phyloP scores from a whole-genome alignment of 306 rosid species.

The Inga laurina region DNA sequence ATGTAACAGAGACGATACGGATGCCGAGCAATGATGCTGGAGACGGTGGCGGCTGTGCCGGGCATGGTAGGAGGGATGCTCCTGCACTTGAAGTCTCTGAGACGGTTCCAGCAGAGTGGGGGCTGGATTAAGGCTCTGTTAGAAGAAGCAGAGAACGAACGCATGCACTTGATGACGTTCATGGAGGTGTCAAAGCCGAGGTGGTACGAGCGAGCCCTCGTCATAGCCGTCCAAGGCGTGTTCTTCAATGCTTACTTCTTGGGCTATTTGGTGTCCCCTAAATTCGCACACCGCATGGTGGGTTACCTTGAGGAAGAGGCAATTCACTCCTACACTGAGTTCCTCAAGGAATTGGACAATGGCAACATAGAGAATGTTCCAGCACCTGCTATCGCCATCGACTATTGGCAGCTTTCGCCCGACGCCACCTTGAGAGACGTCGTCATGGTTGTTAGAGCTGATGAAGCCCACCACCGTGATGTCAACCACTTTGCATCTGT shows the following conservation, averaged over 20 bases:
- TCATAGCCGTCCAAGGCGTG: constrained; percentile 68
- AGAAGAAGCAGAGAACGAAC: constrained; percentile 83
- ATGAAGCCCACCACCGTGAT: constrained; percentile 85
- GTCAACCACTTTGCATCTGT: constrained; percentile 87
- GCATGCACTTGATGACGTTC: constrained; percentile 85
- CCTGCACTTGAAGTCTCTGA: constrained; percentile 62
- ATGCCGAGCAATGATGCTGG: constrained; percentile 88
- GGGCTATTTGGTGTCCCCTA: constrained; percentile 68
- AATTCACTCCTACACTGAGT: constrained; percentile 76
- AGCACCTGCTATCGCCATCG: constrained; percentile 78
- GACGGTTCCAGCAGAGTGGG: constrained; percentile 74
- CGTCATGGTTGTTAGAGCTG: constrained; percentile 69
- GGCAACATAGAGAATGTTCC: constrained; percentile 74
- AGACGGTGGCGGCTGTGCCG: constrained; percentile 85
- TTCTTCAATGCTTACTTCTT: constrained; percentile 78
- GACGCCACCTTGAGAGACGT: constrained; percentile 64
- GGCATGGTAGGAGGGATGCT: constrained; percentile 86
- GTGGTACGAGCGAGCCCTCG: constrained; percentile 78
- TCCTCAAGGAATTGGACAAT: constrained; percentile 67
- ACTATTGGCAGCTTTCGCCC: constrained; percentile 71
- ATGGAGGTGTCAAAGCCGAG: constrained; percentile 71
- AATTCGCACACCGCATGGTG: constrained; percentile 82
- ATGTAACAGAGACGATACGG: constrained; percentile 67
- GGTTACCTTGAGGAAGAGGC: constrained; percentile 90
- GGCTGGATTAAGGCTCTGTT: constrained; percentile 76